phyloP scores from a whole-genome alignment of 140 eudicot genomes.

The Bidens hawaiensis region DNA sequence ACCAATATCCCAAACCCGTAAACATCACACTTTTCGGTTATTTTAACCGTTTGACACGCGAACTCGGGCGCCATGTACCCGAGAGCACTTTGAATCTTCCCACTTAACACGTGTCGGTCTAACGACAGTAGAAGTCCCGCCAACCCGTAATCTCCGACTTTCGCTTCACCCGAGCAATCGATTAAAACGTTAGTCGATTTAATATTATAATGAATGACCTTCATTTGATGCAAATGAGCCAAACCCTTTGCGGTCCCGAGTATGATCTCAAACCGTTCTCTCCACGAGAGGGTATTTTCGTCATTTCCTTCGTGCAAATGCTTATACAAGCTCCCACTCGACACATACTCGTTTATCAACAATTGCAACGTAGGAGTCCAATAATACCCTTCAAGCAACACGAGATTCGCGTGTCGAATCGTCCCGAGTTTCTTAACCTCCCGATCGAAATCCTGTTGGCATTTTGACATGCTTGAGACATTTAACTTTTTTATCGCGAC shows the following conservation, averaged over 20 bases:
- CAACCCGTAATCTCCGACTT: slow-evolving; percentile 81
- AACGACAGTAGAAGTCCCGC: slow-evolving; percentile 63
- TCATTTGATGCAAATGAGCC: slow-evolving; percentile 64
- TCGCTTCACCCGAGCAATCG: slow-evolving; percentile 62
- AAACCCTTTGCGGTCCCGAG: slow-evolving; percentile 80
- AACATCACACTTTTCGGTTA: slow-evolving; percentile 84
- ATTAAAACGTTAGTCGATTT: slow-evolving; percentile 71
- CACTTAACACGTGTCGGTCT: slow-evolving; percentile 79
- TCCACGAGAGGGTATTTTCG: slow-evolving; percentile 59
- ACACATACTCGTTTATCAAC: slow-evolving; percentile 60
- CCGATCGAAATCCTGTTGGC: slow-evolving; percentile 71
- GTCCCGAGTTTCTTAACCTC: slow-evolving; percentile 69
- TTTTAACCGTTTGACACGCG: slow-evolving; percentile 83
- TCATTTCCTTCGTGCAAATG: slow-evolving; percentile 65
- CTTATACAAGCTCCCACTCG: slow-evolving; percentile 70
- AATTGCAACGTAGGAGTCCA: slow-evolving; percentile 91
- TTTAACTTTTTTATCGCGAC: slow-evolving; percentile 82
- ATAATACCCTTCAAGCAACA: slow-evolving; percentile 74
- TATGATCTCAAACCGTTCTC: slow-evolving; percentile 61
- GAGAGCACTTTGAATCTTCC: slow-evolving; percentile 92
- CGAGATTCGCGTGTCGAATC: slow-evolving; percentile 65
- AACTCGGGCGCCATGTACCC: slow-evolving; percentile 98
- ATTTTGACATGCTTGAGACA: slow-evolving; percentile 58
- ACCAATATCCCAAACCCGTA: slow-evolving; percentile 86
- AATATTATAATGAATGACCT: slow-evolving; percentile 76